These are phyloP conservation scores for Boletus hoseneyae DNA, from an alignment of 1,284 basidiomycete genomes.

Conservation along the genomic window DNA sequence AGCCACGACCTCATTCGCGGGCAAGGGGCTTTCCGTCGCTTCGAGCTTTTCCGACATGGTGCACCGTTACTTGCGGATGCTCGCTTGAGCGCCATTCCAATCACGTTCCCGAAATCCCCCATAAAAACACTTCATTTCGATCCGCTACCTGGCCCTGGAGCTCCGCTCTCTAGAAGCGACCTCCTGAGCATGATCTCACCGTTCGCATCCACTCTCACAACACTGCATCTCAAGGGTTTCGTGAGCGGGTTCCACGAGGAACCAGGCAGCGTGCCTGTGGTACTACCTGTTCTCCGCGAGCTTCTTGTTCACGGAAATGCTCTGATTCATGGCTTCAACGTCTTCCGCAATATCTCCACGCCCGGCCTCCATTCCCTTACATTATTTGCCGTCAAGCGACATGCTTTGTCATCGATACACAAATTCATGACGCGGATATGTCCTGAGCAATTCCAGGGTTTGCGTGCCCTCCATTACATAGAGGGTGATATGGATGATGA, in stretches of 20 bases:
- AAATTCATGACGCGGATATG: conserved; percentile 35
- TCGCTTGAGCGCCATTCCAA: conserved; percentile 33
- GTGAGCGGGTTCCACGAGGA: conserved; percentile 34
- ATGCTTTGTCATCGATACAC: conserved; percentile 34
- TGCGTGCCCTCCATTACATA: conserved; percentile 33
- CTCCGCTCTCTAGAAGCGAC: conserved; percentile 27
- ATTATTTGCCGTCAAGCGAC: conserved; percentile 26
- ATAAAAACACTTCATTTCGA: conserved; percentile 31
- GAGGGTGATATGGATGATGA: conserved; percentile 36
- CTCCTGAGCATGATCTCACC: conserved; percentile 31
- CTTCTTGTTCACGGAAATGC: conserved; percentile 33
- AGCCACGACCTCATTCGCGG: conserved; percentile 24
- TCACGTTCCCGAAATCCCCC: conserved; percentile 28
- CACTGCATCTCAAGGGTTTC: conserved; percentile 32
- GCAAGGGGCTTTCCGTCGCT: conserved; percentile 28
- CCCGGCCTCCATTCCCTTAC: conserved; percentile 27
- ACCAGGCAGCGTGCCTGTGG: conserved; percentile 31
- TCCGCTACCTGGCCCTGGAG: conserved; percentile 27
- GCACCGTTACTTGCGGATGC: conserved; percentile 29
- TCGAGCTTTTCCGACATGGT: conserved; percentile 29
- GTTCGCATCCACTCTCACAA: conserved; percentile 28
- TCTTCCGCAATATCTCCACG: conserved; percentile 35
- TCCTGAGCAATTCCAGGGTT: conserved; percentile 32
- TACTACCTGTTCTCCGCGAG: conserved; percentile 30
- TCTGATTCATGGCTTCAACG: conserved; percentile 32